Evolutionary conservation across 495 filamentous ascomycete genomes (phyloP).

Genomic region (Podospora conica): DNA sequence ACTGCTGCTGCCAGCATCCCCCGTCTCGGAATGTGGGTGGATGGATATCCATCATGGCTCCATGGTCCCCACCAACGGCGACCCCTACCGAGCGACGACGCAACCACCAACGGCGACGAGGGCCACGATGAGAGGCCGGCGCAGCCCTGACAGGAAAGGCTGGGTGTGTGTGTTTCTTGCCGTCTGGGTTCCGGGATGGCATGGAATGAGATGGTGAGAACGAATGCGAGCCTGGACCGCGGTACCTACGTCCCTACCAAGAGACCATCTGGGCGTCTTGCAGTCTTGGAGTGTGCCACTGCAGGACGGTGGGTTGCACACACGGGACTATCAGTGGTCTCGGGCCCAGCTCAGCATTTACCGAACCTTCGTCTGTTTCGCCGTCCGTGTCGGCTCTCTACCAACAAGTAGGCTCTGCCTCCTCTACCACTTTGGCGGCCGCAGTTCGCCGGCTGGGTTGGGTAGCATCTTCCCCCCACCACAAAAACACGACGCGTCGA

Average conservation of each 20-base stretch:
- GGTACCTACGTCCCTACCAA: background rate
- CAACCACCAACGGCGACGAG: background rate
- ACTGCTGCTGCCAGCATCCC: background rate
- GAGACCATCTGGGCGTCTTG: background rate
- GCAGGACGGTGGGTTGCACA: background rate
- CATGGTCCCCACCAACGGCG: background rate
- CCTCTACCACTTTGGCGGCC: background rate
- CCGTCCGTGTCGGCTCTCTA: background rate
- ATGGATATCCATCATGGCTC: background rate
- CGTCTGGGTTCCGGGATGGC: background rate
- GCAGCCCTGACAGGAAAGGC: background rate
- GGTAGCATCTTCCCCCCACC: background rate
- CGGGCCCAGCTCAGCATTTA: background rate
- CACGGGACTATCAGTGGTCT: background rate
- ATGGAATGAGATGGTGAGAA: background rate
- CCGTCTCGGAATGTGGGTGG: background rate
- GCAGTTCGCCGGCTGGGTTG: background rate
- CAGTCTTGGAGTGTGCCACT: background rate
- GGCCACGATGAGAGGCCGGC: background rate
- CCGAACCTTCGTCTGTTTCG: background rate
- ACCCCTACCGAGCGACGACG: background rate
- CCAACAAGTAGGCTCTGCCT: background rate
- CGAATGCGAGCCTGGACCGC: no score
- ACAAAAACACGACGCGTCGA: background rate
- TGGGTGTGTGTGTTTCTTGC: background rate